Base-by-base conservation (phyloP, 2,329 filamentous ascomycete genomes). In the Aspergillus texensis region DNA sequence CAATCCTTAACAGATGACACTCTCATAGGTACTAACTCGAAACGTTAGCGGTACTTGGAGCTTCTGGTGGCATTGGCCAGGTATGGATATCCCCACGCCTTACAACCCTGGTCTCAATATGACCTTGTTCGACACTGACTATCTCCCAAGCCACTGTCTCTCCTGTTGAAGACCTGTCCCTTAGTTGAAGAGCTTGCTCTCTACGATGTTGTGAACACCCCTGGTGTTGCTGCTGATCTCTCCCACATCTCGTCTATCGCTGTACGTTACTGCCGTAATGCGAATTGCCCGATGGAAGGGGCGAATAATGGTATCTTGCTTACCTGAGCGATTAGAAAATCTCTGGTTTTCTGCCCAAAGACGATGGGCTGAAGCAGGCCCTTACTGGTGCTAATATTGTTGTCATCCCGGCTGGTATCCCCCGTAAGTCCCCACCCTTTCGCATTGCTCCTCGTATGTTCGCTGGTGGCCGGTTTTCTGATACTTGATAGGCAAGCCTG, bases 141-240 rank as follows among this genome's bases (percentile, higher is more conserved):
- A 54, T 58, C 45, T 55, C 54, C 57, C 63, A 77, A 98, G 94
- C 95, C 95, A 72, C 87, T 99, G 75, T 99, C 95, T 70, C 92
- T 99, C 71, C 91, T 99, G 74, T 87, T 98, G 79, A 99, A 99
- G 88, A 88, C 91, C 71, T 92, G 86, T 77, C 91, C 93, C 69
- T 88, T 93, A 76, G 86, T 99, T 75, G 91, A 94, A 75, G 92
- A 98, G 85, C 92, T 99, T 74, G 86, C 93, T 66, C 91, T 99
- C 74, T 99, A 97, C 86, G 95, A 99, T 96, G 94, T 99, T 71
- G 94, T 98, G 82, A 97, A 98, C 88, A 96, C 93, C 57, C 94
- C 93, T 73, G 95, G 95, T 82, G 95, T 99, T 77, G 92, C 94
- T 70, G 89, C 94, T 75, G 95, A 99, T 80, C 89, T 99, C 65